Conservation (phyloP, 2,329 filamentous ascomycete genomes). For the Fusarium sublunatum region DNA sequence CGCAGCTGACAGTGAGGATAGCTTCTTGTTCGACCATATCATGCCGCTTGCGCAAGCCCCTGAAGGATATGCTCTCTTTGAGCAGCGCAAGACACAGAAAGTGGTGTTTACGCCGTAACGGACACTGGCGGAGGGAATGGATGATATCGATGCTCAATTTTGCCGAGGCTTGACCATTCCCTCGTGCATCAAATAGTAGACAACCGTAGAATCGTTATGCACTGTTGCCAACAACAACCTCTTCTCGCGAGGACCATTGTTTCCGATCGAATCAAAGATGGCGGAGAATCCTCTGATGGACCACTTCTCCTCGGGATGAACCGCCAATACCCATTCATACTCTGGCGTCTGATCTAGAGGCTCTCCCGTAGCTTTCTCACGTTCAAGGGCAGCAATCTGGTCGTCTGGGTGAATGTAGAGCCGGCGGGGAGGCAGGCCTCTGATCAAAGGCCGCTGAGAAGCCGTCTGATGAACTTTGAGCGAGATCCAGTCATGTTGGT, state of each 20-base stretch:
- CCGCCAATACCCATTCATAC: slow-evolving; percentile 81
- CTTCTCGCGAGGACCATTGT: slow-evolving; percentile 66
- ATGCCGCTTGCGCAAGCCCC: slow-evolving; percentile 76
- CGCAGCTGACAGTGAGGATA: slow-evolving; percentile 47
- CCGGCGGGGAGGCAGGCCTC: slow-evolving; percentile 76
- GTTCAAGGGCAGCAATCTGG: slow-evolving; percentile 77
- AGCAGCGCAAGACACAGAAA: slow-evolving; percentile 79
- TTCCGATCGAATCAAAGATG: slow-evolving; percentile 73
- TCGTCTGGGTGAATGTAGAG: slow-evolving; percentile 86
- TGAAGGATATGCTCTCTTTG: slow-evolving; percentile 77
- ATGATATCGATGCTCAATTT: slow-evolving; percentile 63
- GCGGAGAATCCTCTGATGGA: slow-evolving; percentile 72
- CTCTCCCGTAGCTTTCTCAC: slow-evolving; percentile 62
- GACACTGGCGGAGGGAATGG: not conserved
- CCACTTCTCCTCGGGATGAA: slow-evolving; percentile 79
- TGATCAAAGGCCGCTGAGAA: slow-evolving; percentile 70
- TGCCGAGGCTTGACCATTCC: slow-evolving; percentile 88
- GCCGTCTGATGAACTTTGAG: slow-evolving; percentile 64
- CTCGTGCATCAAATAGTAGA: slow-evolving; percentile 87
- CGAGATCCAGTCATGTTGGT: slow-evolving; percentile 80
- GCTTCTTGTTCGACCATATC: slow-evolving; percentile 81
- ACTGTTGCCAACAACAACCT: slow-evolving; percentile 78
- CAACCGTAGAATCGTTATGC: slow-evolving; percentile 83
- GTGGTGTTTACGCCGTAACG: slow-evolving; percentile 71
- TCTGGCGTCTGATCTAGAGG: slow-evolving; percentile 64